phyloP scores from a whole-genome alignment of 106 monocot genomes.

The Dioscorea zingiberensis region DNA sequence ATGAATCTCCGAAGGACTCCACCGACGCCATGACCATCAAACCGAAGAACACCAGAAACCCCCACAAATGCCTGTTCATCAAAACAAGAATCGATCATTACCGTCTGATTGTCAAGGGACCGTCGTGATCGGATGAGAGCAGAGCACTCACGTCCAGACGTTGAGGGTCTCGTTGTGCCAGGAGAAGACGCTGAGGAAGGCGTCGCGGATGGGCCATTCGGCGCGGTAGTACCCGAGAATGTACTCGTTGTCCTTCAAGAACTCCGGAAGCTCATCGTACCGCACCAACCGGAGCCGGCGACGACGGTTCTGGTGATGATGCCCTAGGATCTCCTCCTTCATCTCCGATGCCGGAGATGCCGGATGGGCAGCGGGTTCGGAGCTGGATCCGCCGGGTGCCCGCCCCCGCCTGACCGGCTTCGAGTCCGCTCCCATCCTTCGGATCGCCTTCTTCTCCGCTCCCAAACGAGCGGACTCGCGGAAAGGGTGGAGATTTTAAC shows the following conservation, averaged over 20 bases:
- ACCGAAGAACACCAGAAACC: slow-evolving; percentile 71
- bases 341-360: neutral
- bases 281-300: slow-evolving; percentile 35
- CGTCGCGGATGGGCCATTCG: slow-evolving; percentile 78
- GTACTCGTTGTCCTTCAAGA: slow-evolving; percentile 87
- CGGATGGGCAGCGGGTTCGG: too few species aligned
- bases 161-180: slow-evolving; percentile 99
- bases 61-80: slow-evolving; percentile 63
- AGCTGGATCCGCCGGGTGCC: neutral
- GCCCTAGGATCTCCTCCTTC: neutral
- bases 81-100: neutral
- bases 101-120: neutral
- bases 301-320: neutral
- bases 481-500: neutral
- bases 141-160: slow-evolving; percentile 77
- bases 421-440: neutral
- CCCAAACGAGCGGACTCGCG: neutral
- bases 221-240: slow-evolving; percentile 75
- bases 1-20: slow-evolving; percentile 26
- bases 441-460: neutral
- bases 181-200: slow-evolving; percentile 76
- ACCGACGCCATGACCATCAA: slow-evolving; percentile 35
- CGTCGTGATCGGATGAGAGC: neutral
- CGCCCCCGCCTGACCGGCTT: slow-evolving; percentile 1
- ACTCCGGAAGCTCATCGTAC: slow-evolving; percentile 89